These are phyloP conservation scores for Colletotrichum eleusines DNA, from an alignment of 2,329 filamentous ascomycete genomes.

Conservation along the genomic window DNA sequence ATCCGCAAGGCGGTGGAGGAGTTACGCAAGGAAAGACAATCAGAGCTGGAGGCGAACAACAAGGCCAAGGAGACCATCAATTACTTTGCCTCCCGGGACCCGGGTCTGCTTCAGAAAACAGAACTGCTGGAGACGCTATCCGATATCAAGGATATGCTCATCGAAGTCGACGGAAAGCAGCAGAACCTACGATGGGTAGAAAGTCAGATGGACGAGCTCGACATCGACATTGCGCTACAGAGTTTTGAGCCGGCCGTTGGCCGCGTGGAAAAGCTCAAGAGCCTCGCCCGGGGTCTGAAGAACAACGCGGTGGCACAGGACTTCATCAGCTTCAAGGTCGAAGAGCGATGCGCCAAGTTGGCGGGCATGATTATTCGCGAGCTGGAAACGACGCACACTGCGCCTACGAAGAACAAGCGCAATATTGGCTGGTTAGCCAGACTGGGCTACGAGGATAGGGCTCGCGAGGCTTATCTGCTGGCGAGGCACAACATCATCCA, in stretches of 20 bases:
- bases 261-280: slow-evolving; percentile 86
- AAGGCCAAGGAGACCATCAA: slow-evolving; percentile 87
- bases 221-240: slow-evolving; percentile 95
- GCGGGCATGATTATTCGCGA: slow-evolving; percentile 82
- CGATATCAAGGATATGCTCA: slow-evolving; percentile 86
- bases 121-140: slow-evolving; percentile 84
- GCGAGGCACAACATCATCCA: slow-evolving; percentile 83
- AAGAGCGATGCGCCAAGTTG: slow-evolving; percentile 83
- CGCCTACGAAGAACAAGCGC: slow-evolving; percentile 80
- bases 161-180: slow-evolving; percentile 96
- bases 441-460: slow-evolving; percentile 90
- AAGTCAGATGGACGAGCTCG: slow-evolving; percentile 92
- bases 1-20: slow-evolving; percentile 95
- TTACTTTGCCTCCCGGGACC: slow-evolving; percentile 84
- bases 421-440: slow-evolving; percentile 88
- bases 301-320: slow-evolving; percentile 90
- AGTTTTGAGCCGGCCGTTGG: slow-evolving; percentile 86
- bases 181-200: slow-evolving; percentile 97
- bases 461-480: slow-evolving; percentile 86
- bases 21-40: slow-evolving; percentile 84
- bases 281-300: slow-evolving; percentile 82
- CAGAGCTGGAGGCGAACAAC: slow-evolving; percentile 88
- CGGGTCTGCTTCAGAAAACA: slow-evolving; percentile 80
- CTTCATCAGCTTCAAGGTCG: slow-evolving; percentile 91
- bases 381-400: slow-evolving; percentile 81